Evolutionary conservation across 2,329 filamentous ascomycete species (phyloP), one percentile per base, ranked within the genome.

Genomic region (Lecanicillium sp.): DNA sequence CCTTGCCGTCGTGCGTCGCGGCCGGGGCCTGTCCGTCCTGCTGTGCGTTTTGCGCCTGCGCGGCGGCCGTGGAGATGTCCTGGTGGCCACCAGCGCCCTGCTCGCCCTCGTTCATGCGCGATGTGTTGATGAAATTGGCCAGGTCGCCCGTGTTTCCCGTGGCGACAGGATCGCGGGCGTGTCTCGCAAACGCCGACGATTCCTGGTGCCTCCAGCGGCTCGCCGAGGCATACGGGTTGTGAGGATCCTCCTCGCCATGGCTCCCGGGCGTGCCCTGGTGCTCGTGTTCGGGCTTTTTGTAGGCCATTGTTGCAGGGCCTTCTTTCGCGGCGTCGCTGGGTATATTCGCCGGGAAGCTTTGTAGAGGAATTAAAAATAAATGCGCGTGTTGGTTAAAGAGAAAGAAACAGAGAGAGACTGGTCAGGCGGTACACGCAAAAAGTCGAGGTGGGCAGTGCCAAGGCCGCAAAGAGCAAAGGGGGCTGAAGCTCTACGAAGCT

Each of bases 201-300:
- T 82, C 78, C 53, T 80, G 73, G 52, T 81, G 78, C 40, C 77
- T 71, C 78, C 78, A 81, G 49, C 64, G 65, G 52, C 62, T 78
- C 29, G 68, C 50, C 8, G 77, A 81, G 28, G 71, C 69, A 51
- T 80, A 61, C 3, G 71, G 73, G 50, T 79, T 77, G 42, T 41
- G 34, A 17, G 39, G 39, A 7, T 25, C 7, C 22, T 25, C 22
- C 22, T 25, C 22, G 22, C 22, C 22, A 11, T 25, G 22, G 22
- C 22, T 25, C 7, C 22, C 22, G 11, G 22, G 22, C 11, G 11
- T 7, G 11, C 22, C 22, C 22, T 25, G 22, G 22, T 25, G 22
- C 22, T 25, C 22, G 22, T 25, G 22, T 25, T 25, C 22, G 6
- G 7, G 7, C 22, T 25, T 25, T 6, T 25, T 25, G 22, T 25